Evolutionary conservation across 306 rosid genomes (phyloP).

Genomic region (Psophocarpus tetragonolobus): DNA sequence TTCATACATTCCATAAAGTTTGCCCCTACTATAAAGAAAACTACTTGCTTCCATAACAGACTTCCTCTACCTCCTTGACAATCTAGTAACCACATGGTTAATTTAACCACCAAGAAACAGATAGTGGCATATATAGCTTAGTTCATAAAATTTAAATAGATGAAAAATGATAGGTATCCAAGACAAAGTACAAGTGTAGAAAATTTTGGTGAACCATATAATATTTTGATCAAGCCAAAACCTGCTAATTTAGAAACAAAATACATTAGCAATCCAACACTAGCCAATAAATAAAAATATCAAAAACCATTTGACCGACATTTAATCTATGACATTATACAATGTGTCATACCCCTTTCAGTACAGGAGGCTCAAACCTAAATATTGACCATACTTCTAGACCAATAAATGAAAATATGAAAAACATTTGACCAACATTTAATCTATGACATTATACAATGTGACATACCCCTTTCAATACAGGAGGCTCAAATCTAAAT

Average conservation of each 20-base stretch:
- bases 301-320: not conserved
- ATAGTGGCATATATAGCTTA: not conserved
- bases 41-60: not conserved
- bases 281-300: not conserved
- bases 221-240: slow-evolving; percentile 24
- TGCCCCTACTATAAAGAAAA: not conserved
- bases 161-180: not conserved
- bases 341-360: not conserved
- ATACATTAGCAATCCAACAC: not conserved
- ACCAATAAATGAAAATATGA: not conserved
- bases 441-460: slow-evolving; percentile 25
- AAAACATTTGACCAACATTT: not conserved
- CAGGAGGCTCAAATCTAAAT: not conserved
- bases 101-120: not conserved
- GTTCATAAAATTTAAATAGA: not conserved
- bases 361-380: not conserved
- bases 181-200: not conserved
- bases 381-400: not conserved
- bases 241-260: not conserved
- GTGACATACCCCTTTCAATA: not conserved
- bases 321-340: slow-evolving; percentile 23
- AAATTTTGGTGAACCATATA: not conserved
- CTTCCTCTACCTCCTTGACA: not conserved
- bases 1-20: not conserved
- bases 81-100: not conserved